These are phyloP conservation scores for Trichoderma afroharzianum DNA, from an alignment of 2,329 filamentous ascomycete species.

Conservation along the genomic window DNA sequence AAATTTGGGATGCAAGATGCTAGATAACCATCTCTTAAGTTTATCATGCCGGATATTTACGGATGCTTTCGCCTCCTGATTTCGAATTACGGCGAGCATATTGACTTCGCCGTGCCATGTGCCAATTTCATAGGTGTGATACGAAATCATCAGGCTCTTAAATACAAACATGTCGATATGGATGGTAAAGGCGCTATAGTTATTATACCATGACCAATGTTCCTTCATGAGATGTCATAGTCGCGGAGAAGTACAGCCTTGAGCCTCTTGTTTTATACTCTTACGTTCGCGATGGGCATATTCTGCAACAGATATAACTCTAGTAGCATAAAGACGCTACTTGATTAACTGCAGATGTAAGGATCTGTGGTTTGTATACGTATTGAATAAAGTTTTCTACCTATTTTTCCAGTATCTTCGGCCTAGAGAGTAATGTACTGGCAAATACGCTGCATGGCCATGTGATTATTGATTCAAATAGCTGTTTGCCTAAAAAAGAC, in stretches of 20 bases:
- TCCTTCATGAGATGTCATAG: background rate
- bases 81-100: background rate
- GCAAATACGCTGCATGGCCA: too few relatives aligned
- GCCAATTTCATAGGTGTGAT: accelerated
- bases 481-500: background rate
- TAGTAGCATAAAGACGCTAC: background rate
- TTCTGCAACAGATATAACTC: accelerated
- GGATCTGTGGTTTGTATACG: background rate
- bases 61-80: background rate
- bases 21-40: background rate
- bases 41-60: background rate
- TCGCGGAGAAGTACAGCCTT: background rate
- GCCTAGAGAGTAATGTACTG: accelerated
- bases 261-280: background rate
- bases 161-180: background rate
- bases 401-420: too few relatives aligned
- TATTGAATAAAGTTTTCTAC: background rate
- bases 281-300: background rate
- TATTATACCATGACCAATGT: background rate
- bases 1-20: background rate
- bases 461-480: accelerated
- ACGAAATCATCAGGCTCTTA: accelerated
- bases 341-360: background rate
- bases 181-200: background rate
- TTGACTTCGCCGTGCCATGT: background rate